A percentile compares a stretch with the other conserved stretches of the same genome.
These are phyloP conservation scores for Auriscalpium vulgare DNA, from an alignment of 768 basidiomycete genomes.

Conservation along the genomic window DNA sequence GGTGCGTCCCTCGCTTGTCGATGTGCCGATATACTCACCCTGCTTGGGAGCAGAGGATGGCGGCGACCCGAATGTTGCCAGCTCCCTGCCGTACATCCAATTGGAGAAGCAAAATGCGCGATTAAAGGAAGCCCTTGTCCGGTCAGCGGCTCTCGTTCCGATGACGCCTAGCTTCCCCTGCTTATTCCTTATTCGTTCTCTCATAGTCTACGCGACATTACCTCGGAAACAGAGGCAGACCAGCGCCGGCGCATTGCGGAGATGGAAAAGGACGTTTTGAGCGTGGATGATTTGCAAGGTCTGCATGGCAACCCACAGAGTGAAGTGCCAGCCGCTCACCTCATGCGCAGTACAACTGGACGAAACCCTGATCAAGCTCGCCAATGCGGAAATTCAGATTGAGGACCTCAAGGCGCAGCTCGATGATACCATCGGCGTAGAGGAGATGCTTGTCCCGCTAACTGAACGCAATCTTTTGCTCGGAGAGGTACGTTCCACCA, in stretches of 20 bases:
- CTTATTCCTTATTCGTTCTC: neutral
- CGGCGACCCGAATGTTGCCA: slow-evolving; percentile 33
- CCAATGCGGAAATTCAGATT: slow-evolving; percentile 85
- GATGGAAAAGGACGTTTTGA: slow-evolving; percentile 81
- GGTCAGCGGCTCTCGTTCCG: slow-evolving; percentile 36
- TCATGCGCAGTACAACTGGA: slow-evolving; percentile 63
- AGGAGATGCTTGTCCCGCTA: slow-evolving; percentile 92
- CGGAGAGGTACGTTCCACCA: slow-evolving; percentile 54
- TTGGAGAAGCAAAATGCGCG: slow-evolving; percentile 96
- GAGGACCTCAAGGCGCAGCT: slow-evolving; percentile 92
- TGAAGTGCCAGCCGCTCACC: neutral
- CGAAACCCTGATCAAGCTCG: slow-evolving; percentile 65
- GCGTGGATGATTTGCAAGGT: slow-evolving; percentile 78
- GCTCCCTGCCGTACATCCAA: slow-evolving; percentile 67
- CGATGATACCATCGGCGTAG: slow-evolving; percentile 90
- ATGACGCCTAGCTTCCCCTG: neutral
- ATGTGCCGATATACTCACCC: neutral
- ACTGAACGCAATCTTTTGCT: slow-evolving; percentile 91
- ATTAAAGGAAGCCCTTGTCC: slow-evolving; percentile 87
- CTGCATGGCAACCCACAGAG: neutral
- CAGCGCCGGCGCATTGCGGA: slow-evolving; percentile 73
- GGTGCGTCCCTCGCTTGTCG: neutral
- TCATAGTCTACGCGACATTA: slow-evolving; percentile 75
- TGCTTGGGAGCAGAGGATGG: slow-evolving; percentile 18
- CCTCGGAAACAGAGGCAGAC: slow-evolving; percentile 82